Conservation (phyloP, 176 grass and related monocot genomes). For the maize (Zea mays) region DNA sequence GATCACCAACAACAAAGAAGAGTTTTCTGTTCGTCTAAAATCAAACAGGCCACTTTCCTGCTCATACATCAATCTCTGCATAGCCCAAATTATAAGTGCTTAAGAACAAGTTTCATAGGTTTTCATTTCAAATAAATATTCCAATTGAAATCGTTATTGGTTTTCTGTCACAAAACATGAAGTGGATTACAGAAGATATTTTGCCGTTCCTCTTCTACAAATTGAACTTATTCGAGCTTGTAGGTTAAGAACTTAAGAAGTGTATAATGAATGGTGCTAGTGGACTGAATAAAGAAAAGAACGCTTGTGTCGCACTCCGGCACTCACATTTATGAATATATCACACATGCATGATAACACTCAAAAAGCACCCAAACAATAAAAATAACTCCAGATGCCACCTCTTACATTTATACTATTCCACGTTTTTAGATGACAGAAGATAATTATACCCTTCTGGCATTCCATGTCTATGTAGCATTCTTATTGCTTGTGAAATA, state of each 20-base stretch:
- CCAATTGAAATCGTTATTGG: neutral
- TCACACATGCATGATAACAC: neutral
- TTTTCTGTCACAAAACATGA: neutral
- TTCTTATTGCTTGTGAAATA: too few relatives aligned
- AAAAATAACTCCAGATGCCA: neutral
- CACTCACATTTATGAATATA: neutral
- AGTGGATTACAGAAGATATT: neutral
- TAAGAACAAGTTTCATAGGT: constrained; percentile 16
- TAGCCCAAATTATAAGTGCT: constrained; percentile 32
- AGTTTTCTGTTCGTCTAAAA: constrained; percentile 90
- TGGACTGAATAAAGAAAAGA: constrained; percentile 10
- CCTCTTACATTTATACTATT: neutral
- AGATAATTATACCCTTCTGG: too few relatives aligned
- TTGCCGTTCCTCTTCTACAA: constrained; percentile 14
- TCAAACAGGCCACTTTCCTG: constrained; percentile 96
- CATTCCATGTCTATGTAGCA: too few relatives aligned
- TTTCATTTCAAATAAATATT: constrained; percentile 24
- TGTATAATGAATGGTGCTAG: neutral
- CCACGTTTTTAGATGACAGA: neutral
- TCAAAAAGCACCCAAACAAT: constrained; percentile 10
- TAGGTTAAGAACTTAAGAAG: constrained; percentile 6
- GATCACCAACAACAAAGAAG: constrained; percentile 82
- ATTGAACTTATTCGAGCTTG: constrained; percentile 23
- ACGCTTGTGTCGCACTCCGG: constrained; percentile 18
- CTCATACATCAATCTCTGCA: constrained; percentile 99